Evolutionary conservation across 345 rosid species (phyloP).

Genomic region (Psidium guajava): DNA sequence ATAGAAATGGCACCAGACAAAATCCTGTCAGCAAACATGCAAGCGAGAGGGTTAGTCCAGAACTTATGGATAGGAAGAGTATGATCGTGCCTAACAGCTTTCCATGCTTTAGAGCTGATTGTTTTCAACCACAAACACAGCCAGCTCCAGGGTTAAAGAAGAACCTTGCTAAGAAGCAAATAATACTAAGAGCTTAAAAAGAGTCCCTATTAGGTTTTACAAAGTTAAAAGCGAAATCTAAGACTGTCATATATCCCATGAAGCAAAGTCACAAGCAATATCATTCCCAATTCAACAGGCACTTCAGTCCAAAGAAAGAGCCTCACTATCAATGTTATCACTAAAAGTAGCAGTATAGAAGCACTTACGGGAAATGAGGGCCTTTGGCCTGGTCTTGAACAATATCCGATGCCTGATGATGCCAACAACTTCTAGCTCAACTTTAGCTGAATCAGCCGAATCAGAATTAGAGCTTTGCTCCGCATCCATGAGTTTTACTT

Average conservation of each 20-base stretch:
- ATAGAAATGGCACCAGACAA: not conserved
- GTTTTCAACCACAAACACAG: not conserved
- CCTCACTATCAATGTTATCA: not conserved
- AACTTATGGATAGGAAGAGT: not conserved
- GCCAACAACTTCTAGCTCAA: slow-evolving; percentile 61
- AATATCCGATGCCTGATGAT: slow-evolving; percentile 60
- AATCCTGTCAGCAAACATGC: not conserved
- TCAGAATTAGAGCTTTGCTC: slow-evolving; percentile 6
- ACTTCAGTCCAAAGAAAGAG: not conserved
- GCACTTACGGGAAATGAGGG: slow-evolving; percentile 61
- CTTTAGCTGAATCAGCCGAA: slow-evolving; percentile 6
- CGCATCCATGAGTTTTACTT: slow-evolving; percentile 24
- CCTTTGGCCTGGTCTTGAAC: slow-evolving; percentile 76
- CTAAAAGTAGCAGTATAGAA: not conserved
- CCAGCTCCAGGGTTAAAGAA: not conserved
- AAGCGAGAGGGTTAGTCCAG: not conserved
- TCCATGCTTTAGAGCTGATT: not conserved
- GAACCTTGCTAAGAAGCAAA: not conserved
- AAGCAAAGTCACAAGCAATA: not conserved
- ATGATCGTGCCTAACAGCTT: not conserved
- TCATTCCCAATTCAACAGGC: not conserved
- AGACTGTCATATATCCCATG: not conserved
- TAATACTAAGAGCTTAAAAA: not conserved
- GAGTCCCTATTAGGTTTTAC: not conserved
- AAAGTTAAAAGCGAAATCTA: not conserved